These are phyloP conservation scores for Inonotus hispidus DNA, from an alignment of 1,284 basidiomycete species.

Conservation along the genomic window DNA sequence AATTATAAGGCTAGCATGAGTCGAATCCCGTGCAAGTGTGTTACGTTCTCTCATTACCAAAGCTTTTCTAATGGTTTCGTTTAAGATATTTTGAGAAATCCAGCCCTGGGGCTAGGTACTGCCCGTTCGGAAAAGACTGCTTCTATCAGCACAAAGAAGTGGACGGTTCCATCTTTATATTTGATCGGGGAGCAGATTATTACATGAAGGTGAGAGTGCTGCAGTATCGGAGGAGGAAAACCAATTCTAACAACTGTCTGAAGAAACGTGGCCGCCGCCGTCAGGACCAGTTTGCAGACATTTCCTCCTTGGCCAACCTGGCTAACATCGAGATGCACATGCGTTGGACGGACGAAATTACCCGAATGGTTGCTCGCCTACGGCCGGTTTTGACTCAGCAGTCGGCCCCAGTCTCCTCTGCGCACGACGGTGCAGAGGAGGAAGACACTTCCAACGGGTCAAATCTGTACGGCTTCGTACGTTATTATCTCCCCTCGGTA, in stretches of 20 bases:
- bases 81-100: constrained; percentile 58
- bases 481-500: background rate
- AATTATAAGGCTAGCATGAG: constrained; percentile 68
- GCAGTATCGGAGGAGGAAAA: background rate
- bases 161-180: constrained; percentile 57
- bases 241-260: background rate
- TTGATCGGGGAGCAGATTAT: constrained; percentile 46
- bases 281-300: too few species aligned
- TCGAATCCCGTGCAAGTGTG: constrained; percentile 57
- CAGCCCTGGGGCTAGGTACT: constrained; percentile 40
- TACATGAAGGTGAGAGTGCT: constrained; percentile 40
- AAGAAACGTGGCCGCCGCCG: background rate
- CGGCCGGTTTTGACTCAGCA: too few species aligned
- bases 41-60: constrained; percentile 14
- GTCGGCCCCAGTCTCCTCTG: too few species aligned
- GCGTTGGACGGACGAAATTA: too few species aligned
- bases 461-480: too few species aligned
- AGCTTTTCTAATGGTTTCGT: background rate
- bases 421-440: too few species aligned
- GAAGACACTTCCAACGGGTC: too few species aligned
- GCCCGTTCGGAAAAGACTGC: constrained; percentile 72
- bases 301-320: too few species aligned
- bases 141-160: constrained; percentile 64
- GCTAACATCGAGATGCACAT: too few species aligned
- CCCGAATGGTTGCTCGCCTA: too few species aligned